Evolutionary conservation across 2,329 filamentous ascomycete genomes (phyloP).

Genomic region (Nemania abortiva): DNA sequence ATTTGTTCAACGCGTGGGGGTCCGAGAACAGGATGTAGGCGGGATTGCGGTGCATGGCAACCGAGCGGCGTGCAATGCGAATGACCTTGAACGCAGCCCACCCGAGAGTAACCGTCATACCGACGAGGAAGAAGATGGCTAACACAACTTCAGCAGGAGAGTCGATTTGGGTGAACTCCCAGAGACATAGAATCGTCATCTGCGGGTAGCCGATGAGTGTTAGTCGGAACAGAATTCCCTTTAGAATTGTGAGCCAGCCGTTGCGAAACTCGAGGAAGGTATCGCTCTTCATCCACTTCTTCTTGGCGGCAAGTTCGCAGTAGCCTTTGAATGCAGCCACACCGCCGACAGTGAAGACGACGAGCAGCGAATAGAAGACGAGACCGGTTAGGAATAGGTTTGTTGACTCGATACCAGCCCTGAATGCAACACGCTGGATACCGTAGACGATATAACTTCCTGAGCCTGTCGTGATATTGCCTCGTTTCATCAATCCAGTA

Average conservation of each 20-base stretch:
- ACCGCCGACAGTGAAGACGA: constrained; percentile 75
- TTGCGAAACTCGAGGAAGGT: constrained; percentile 90
- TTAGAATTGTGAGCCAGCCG: constrained; percentile 85
- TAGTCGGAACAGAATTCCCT: constrained; percentile 87
- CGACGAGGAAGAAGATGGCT: constrained; percentile 83
- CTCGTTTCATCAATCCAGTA: constrained; percentile 60
- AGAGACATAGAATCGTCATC: constrained; percentile 85
- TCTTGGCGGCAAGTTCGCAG: constrained; percentile 77
- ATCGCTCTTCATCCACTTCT: constrained; percentile 80
- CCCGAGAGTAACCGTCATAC: constrained; percentile 76
- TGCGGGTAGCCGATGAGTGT: constrained; percentile 87
- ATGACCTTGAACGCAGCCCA: constrained; percentile 89
- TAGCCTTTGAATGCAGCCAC: constrained; percentile 80
- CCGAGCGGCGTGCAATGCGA: constrained; percentile 81
- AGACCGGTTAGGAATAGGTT: constrained; percentile 90
- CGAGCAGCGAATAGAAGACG: constrained; percentile 83
- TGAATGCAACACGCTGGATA: constrained; percentile 86
- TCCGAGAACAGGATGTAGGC: constrained; percentile 93
- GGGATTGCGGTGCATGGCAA: constrained; percentile 88
- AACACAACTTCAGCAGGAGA: constrained; percentile 83
- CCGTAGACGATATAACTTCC: constrained; percentile 73
- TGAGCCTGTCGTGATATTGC: constrained; percentile 56
- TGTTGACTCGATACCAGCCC: constrained; percentile 79
- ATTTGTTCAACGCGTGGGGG: constrained; percentile 86
- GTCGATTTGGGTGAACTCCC: constrained; percentile 84